Conservation (phyloP, 2,329 filamentous ascomycete genomes). For the Cytospora piceae region DNA sequence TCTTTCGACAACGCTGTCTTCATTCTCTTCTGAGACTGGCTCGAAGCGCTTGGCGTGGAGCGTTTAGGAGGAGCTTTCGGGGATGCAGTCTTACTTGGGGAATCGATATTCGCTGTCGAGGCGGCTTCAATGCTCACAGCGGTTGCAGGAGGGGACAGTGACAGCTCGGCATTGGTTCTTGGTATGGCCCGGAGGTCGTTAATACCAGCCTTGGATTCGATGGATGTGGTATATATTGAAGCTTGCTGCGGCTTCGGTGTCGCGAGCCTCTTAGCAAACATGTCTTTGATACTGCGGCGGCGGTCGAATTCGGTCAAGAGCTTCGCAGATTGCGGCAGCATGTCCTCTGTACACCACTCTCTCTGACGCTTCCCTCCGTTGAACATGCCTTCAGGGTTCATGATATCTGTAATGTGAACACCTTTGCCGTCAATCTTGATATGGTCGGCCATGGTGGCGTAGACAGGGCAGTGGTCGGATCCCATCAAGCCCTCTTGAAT, state of each 20-base stretch:
- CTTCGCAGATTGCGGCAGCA: constrained; percentile 77
- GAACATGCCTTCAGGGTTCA: constrained; percentile 79
- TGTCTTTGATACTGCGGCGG: constrained; percentile 84
- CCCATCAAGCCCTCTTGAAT: constrained; percentile 95
- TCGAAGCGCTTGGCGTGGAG: constrained; percentile 1
- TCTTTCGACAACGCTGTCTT: constrained; percentile 41
- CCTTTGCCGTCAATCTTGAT: constrained; percentile 56
- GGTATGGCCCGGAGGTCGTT: background rate
- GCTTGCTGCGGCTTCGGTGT: constrained; percentile 25
- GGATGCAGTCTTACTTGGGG: constrained; percentile 1
- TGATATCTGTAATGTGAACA: constrained; percentile 67
- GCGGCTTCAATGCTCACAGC: background rate
- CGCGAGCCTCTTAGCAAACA: constrained; percentile 71
- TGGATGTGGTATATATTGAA: background rate
- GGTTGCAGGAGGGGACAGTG: constrained; percentile 12
- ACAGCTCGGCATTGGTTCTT: background rate
- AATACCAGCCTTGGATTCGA: background rate
- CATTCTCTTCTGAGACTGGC: constrained; percentile 49
- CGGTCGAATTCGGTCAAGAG: constrained; percentile 87
- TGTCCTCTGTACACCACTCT: constrained; percentile 68
- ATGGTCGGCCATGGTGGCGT: constrained; percentile 69
- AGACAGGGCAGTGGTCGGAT: constrained; percentile 96
- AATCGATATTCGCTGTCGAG: background rate
- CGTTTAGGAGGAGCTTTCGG: constrained; percentile 14
- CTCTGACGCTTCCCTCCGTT: constrained; percentile 64